Base-by-base conservation (phyloP, 192 early-diverging fungal species). In the Funneliformis mosseae region DNA sequence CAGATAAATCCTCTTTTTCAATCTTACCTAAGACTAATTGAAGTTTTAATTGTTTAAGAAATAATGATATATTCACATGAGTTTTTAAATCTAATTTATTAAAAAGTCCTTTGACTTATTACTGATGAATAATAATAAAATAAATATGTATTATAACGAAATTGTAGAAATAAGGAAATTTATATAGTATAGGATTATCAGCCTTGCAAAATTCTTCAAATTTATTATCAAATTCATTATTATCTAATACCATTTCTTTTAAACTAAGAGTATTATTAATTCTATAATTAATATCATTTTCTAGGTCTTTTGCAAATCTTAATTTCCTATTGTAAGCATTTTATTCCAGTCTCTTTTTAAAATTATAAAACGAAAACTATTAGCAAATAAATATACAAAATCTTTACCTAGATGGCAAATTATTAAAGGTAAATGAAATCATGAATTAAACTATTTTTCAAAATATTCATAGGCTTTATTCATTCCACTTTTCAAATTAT, bases 71-170 rank as follows among this genome's bases (percentile, higher is more conserved):
- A 64, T 64, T 64, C 12, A 3, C 7, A 64, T 64, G 8, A 18
- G 41, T 43, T 71, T 71, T 71, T 45, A 71, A n/a, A 16, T 71
- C 4, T 16, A 45, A 39, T 45, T 71, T 71, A 38, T 75, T 60
- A 18, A 75, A 75, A 27, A 75, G 8, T 55, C n/a, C 73, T 23
- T 75, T 12, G 3, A 75, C 73, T 75, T 60, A 48, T 59, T 75
- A 48, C 25, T 59, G 50, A 5, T 75, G 23, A 27, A 75, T 60
- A 25, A 75, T 50, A 2, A 75, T 75, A 50, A 60, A 75, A 48
- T 60, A 75, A 11, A 75, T 75, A 14, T 42, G 3, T 5, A 9
- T 59, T 59, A 59, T 45, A 5, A 60, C 23, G 23, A 75, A 60
- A 9, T 27, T 59, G 8, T 71, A 71, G 8, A 71, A 8, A 18